Conservation (phyloP, 2,329 filamentous ascomycete genomes). For the Metarhizium rileyi region DNA sequence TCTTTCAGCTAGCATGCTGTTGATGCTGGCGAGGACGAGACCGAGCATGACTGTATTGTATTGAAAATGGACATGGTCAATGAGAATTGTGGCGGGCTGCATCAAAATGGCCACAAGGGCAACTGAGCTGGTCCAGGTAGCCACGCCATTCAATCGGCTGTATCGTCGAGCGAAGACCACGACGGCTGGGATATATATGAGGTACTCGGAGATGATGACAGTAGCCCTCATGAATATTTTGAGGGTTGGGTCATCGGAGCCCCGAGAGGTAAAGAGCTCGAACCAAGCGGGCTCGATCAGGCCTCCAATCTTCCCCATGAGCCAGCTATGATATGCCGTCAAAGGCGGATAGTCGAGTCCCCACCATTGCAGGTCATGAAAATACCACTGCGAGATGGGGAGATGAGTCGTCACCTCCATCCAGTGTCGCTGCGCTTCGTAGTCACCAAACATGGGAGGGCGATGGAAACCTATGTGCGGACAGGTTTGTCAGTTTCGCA, state of each 20-base stretch:
- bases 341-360: constrained; percentile 94
- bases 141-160: constrained; percentile 64
- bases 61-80: constrained; percentile 95
- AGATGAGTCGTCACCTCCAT: constrained; percentile 92
- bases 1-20: constrained; percentile 76
- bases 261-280: constrained; percentile 70
- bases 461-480: constrained; percentile 56
- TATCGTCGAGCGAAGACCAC: constrained; percentile 80
- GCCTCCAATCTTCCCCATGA: constrained; percentile 77
- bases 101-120: constrained; percentile 84
- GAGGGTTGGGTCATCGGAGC: constrained; percentile 64
- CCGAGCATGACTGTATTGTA: constrained; percentile 99
- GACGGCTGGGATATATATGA: constrained; percentile 76
- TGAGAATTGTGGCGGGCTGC: constrained; percentile 81
- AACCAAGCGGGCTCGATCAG: constrained; percentile 81
- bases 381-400: constrained; percentile 93
- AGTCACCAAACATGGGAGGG: constrained; percentile 92
- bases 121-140: constrained; percentile 73
- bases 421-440: constrained; percentile 97
- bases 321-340: constrained; percentile 96
- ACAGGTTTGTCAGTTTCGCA: background rate
- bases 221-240: constrained; percentile 96
- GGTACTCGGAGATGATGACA: constrained; percentile 82
- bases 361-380: constrained; percentile 95
- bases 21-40: constrained; percentile 75